These are phyloP conservation scores for Saccharomycopsis selenospora DNA, from an alignment of 805 yeast species.

Conservation along the genomic window DNA sequence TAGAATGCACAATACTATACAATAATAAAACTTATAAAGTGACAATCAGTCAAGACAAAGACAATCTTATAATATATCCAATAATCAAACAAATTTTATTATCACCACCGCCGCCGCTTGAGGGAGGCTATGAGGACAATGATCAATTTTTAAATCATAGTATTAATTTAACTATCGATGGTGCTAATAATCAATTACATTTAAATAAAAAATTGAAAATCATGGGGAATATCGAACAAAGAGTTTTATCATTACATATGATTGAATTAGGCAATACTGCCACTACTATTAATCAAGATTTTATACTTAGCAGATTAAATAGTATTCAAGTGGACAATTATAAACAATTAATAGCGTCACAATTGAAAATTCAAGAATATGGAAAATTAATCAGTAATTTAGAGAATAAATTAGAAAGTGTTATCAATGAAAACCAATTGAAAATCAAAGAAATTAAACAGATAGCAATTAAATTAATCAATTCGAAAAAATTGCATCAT, in stretches of 20 bases:
- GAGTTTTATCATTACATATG: neutral
- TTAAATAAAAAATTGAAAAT: neutral
- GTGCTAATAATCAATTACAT: neutral
- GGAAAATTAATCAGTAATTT: neutral
- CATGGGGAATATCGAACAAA: neutral
- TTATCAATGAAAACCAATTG: neutral
- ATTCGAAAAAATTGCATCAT: neutral
- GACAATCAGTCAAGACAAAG: neutral
- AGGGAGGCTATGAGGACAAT: neutral
- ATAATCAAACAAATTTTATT: neutral
- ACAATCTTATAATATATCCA: neutral
- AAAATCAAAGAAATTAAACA: neutral
- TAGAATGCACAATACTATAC: neutral
- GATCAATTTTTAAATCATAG: too few species aligned
- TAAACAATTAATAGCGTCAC: neutral
- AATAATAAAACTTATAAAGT: neutral
- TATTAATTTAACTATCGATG: too few species aligned
- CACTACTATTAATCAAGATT: neutral
- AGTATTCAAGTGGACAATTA: neutral
- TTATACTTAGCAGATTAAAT: neutral
- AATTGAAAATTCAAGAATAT: neutral
- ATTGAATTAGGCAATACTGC: neutral
- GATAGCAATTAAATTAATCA: neutral
- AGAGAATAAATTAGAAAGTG: neutral
- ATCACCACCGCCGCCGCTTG: neutral